Evolutionary conservation across 2,329 filamentous ascomycete species (phyloP).

Genomic region (Leptographium lundbergii): DNA sequence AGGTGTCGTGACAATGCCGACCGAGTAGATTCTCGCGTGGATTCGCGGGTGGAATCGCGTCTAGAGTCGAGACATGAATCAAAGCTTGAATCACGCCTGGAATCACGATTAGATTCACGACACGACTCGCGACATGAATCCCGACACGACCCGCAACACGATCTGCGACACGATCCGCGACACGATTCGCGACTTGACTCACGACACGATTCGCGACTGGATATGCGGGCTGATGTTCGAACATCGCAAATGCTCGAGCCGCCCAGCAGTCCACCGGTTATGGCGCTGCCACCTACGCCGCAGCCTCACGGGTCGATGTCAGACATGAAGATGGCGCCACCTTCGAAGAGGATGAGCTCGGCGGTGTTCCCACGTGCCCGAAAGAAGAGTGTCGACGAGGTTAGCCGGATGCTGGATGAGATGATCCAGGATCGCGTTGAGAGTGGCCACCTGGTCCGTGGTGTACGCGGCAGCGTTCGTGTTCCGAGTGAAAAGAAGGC

Average conservation of each 20-base stretch:
- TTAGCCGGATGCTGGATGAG: constrained; percentile 86
- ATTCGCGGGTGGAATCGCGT: constrained; percentile 14
- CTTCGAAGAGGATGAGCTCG: constrained; percentile 4
- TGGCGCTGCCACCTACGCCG: constrained; percentile 13
- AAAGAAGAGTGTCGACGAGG: constrained; percentile 70
- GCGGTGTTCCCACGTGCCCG: constrained; percentile 30
- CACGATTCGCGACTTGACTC: constrained; percentile 20
- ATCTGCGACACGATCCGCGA: constrained; percentile 16
- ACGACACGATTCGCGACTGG: constrained; percentile 16
- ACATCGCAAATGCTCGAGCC: constrained; percentile 21
- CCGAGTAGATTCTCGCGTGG: constrained; percentile 21
- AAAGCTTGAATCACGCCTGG: constrained; percentile 20
- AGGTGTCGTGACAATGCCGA: constrained; percentile 77
- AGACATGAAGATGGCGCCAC: constrained; percentile 1
- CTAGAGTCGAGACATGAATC: constrained; percentile 19
- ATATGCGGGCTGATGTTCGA: constrained; percentile 18
- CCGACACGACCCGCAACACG: too few species aligned
- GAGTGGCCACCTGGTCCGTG: constrained; percentile 56
- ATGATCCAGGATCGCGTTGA: constrained; percentile 90
- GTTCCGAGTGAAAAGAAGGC: constrained; percentile 27
- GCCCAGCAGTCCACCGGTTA: constrained; percentile 15
- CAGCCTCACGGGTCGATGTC: constrained; percentile 1
- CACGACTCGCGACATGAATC: constrained; percentile 11
- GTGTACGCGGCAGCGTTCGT: constrained; percentile 53
- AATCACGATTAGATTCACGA: constrained; percentile 20